Evolutionary conservation across 169 alveolate genomes (phyloP).

Genomic region (Cryptosporidium tyzzeri): DNA sequence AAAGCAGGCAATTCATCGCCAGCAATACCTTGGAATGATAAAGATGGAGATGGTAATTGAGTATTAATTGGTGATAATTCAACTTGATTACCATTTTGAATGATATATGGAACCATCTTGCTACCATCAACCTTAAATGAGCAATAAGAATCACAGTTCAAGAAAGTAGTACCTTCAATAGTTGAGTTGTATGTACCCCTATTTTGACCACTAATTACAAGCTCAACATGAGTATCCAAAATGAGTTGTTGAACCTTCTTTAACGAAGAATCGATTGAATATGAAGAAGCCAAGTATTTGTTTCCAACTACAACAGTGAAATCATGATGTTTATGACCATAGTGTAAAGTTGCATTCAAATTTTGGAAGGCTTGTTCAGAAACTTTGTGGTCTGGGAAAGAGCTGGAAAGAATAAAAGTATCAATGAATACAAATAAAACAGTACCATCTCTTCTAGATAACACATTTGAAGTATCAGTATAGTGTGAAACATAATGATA

Average conservation of each 20-base stretch:
- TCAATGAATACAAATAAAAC: slow-evolving; percentile 69
- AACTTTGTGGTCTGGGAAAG: slow-evolving; percentile 75
- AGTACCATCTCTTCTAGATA: slow-evolving; percentile 76
- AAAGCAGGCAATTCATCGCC: slow-evolving; percentile 74
- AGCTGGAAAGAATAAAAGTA: slow-evolving; percentile 66
- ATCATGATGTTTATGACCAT: slow-evolving; percentile 61
- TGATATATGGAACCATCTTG: slow-evolving; percentile 61
- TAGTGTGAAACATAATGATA: slow-evolving; percentile 74
- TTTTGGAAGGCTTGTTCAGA: slow-evolving; percentile 62
- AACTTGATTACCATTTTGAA: slow-evolving; percentile 16
- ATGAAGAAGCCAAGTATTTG: slow-evolving; percentile 70
- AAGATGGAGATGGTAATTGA: slow-evolving; percentile 14
- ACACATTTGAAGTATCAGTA: slow-evolving; percentile 68
- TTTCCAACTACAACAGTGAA: slow-evolving; percentile 73
- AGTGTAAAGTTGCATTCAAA: slow-evolving; percentile 61
- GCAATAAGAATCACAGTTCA: slow-evolving; percentile 75
- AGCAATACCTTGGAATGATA: slow-evolving; percentile 72
- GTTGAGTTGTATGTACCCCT: slow-evolving; percentile 61
- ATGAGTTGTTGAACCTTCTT: slow-evolving; percentile 67
- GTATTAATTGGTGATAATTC: slow-evolving; percentile 65
- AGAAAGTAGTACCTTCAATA: slow-evolving; percentile 46
- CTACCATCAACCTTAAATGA: slow-evolving; percentile 59
- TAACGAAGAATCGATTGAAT: slow-evolving; percentile 60
- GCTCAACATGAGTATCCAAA: slow-evolving; percentile 67
- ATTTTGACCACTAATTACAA: slow-evolving; percentile 64